Conservation (phyloP, 75 land plant species). For the Pseudotsuga menziesii region DNA sequence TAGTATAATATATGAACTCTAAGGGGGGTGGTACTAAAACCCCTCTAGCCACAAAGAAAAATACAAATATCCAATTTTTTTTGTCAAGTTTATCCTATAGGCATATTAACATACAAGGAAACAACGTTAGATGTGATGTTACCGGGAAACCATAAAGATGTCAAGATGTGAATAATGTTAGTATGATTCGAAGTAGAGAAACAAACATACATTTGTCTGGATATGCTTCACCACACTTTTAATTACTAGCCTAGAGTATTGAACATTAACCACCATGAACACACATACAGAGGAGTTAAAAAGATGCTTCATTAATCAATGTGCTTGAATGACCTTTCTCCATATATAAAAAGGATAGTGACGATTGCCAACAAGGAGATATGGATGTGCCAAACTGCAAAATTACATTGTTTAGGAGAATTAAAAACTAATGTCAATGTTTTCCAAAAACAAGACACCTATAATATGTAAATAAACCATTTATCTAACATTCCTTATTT, state of each 20-base stretch:
- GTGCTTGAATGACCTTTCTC: slow-evolving; percentile 66
- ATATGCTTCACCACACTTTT: neutral
- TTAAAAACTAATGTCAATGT: neutral
- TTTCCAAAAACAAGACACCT: neutral
- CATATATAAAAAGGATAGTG: slow-evolving; percentile 93
- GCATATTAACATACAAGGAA: slow-evolving; percentile 6
- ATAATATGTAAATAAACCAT: too few species aligned
- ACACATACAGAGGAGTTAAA: slow-evolving; percentile 67
- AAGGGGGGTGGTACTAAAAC: slow-evolving; percentile 86
- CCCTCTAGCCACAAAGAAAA: slow-evolving; percentile 47
- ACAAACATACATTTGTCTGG: neutral
- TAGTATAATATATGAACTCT: slow-evolving; percentile 89
- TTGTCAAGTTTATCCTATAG: slow-evolving; percentile 39
- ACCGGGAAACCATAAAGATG: neutral
- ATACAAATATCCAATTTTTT: slow-evolving; percentile 61
- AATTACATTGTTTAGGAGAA: neutral
- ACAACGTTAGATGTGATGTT: neutral
- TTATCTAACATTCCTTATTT: too few species aligned
- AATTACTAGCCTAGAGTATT: slow-evolving; percentile 34
- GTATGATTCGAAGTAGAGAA: neutral
- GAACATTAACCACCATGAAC: slow-evolving; percentile 82
- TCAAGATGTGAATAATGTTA: neutral
- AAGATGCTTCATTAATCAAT: slow-evolving; percentile 67
- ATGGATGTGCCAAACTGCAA: slow-evolving; percentile 91
- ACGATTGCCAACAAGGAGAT: slow-evolving; percentile 90